Evolutionary conservation across 2,329 filamentous ascomycete species (phyloP), one percentile per base, ranked within the genome.

Genomic region (Gremmenia infestans): DNA sequence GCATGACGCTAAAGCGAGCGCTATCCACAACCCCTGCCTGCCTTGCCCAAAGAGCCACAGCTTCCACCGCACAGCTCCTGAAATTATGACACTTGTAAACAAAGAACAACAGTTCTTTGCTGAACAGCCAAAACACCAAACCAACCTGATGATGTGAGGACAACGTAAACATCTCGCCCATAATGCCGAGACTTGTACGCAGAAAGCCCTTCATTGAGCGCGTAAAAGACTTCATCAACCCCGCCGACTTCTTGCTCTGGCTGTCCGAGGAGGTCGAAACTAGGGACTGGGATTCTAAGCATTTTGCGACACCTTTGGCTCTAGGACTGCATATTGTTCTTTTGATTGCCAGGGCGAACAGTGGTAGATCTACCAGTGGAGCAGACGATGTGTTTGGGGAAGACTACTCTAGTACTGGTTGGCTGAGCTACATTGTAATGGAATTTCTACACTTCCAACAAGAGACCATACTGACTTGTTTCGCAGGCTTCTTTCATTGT

Each of bases 201-300:
- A 86, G 85, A 66, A 84, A 83, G 70, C 87, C 94, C 70, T 81
- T 96, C 64, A 70, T 75, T 32, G 88, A 97, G 79, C 89, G 93
- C 71, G 81, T 97, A 71, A 84, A 85, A 70, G 80, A 88, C 55
- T 85, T 85, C 71, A 76, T 97, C 57, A 93, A 97, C 68, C 91
- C 90, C 3, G 87, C 89, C 75, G 94, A 99, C 73, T 89, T 93
- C 68, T 75, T 94, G 53, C 83, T 99, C 17, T 96, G 91, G 88
- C 73, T 96, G 2, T 95, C 90, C 0, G 93, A 97, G 71, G 90
- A 96, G 73, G 81, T 99, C 58, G 92, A 97, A 70, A 91, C 91
- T 28, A 86, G 88, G 68, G 89, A 96, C 65, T 95, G 91, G 85
- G 89, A 97, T 64, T 90, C 93, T 19, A 87, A 89, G 63, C 75